Conservation (phyloP, 306 rosid genomes). For the Medicago ruthenica region DNA sequence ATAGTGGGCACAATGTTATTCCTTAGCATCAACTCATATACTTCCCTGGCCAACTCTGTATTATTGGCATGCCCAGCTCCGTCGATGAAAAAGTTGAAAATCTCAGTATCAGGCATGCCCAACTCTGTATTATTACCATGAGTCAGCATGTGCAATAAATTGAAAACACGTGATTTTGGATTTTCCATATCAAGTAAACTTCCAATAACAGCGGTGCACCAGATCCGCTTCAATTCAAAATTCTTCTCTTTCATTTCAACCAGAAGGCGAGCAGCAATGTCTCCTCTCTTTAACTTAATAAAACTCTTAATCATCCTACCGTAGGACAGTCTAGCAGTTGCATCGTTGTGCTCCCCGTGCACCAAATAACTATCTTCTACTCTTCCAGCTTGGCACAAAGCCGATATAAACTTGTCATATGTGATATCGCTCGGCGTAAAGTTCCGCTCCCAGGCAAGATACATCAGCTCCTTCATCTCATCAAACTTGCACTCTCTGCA, state of each 20-base stretch:
- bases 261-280: slow-evolving; percentile 75
- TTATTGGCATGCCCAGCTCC: slow-evolving; percentile 63
- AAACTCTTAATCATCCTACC: slow-evolving; percentile 60
- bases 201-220: slow-evolving; percentile 56
- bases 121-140: no score
- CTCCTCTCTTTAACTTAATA: slow-evolving; percentile 55
- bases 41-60: slow-evolving; percentile 67
- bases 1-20: slow-evolving; percentile 54
- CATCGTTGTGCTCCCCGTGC: slow-evolving; percentile 55
- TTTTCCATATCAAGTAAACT: slow-evolving; percentile 60
- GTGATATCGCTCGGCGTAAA: slow-evolving; percentile 44
- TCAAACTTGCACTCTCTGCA: slow-evolving; percentile 64
- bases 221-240: slow-evolving; percentile 36
- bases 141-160: slow-evolving; percentile 65
- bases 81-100: slow-evolving; percentile 58
- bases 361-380: slow-evolving; percentile 66
- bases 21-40: slow-evolving; percentile 62
- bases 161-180: slow-evolving; percentile 51
- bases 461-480: slow-evolving; percentile 77
- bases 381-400: slow-evolving; percentile 64
- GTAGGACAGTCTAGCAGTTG: slow-evolving; percentile 48
- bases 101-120: slow-evolving; percentile 22
- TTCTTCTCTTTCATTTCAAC: slow-evolving; percentile 79
- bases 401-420: slow-evolving; percentile 57
- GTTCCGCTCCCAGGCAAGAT: slow-evolving; percentile 55